Evolutionary conservation across 1,284 basidiomycete genomes (phyloP).

Genomic region (Phlebopus sp.): DNA sequence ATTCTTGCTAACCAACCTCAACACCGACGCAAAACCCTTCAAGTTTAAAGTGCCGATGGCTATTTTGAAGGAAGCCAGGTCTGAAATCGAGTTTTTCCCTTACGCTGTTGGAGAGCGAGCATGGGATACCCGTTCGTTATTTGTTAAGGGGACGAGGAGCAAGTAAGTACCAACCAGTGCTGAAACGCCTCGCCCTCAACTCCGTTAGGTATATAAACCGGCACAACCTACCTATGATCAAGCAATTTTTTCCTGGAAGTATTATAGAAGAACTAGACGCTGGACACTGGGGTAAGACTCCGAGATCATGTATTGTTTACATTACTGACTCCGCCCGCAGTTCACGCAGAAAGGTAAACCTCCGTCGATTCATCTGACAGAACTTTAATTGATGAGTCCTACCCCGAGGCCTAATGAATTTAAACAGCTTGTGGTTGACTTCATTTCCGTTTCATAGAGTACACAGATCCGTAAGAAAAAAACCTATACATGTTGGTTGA

Average conservation of each 20-base stretch:
- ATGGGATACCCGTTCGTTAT: constrained; percentile 66
- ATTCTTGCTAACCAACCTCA: constrained; percentile 83
- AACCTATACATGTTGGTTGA: too few relatives aligned
- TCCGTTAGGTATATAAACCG: constrained; percentile 65
- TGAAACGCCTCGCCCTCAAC: not conserved
- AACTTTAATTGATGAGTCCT: constrained; percentile 4
- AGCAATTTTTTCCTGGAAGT: constrained; percentile 69
- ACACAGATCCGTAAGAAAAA: not conserved
- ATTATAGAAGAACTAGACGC: constrained; percentile 53
- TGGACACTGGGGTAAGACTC: constrained; percentile 63
- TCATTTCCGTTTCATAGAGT: constrained; percentile 30
- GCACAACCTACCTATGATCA: constrained; percentile 54
- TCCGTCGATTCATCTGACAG: not conserved
- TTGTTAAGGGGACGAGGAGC: constrained; percentile 80
- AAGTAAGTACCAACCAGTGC: constrained; percentile 41
- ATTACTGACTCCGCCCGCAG: constrained; percentile 30
- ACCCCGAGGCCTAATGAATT: constrained; percentile 45
- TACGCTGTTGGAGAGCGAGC: constrained; percentile 53
- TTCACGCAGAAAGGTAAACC: constrained; percentile 57
- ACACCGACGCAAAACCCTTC: constrained; percentile 37
- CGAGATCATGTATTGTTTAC: not conserved
- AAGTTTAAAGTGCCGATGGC: constrained; percentile 74
- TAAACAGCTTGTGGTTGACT: constrained; percentile 40
- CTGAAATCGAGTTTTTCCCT: constrained; percentile 75
- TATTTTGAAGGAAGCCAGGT: constrained; percentile 58